Percentiles rank a stretch among this genome's conserved stretches.
phyloP scores from a whole-genome alignment of 768 basidiomycete species.

The Favolaschia claudopus region DNA sequence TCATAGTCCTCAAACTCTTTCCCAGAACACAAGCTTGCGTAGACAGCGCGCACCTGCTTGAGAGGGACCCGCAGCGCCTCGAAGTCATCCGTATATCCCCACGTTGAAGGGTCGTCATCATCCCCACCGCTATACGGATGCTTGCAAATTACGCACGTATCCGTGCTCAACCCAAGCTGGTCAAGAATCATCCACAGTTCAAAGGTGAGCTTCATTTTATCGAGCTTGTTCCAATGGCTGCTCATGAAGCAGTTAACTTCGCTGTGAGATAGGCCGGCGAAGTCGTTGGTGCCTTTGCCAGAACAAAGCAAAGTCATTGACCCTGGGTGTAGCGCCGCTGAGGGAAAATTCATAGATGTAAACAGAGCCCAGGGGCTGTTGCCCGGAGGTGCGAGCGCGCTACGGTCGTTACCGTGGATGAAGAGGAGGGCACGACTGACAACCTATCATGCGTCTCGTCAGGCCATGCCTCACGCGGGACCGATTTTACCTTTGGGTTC shows the following conservation, averaged over 20 bases:
- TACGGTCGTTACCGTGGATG: constrained; percentile 13
- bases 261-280: background rate
- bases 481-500: background rate
- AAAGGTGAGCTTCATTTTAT: background rate
- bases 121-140: background rate
- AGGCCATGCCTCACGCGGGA: background rate
- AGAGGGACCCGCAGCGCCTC: constrained; percentile 7
- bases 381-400: background rate
- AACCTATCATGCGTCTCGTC: background rate
- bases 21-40: background rate
- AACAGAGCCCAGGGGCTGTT: constrained; percentile 1
- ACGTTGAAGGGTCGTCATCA: constrained; percentile 8
- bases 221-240: background rate
- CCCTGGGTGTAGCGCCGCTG: background rate
- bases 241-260: constrained; percentile 9
- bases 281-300: constrained; percentile 7
- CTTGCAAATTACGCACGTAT: constrained; percentile 10
- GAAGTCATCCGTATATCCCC: constrained; percentile 11
- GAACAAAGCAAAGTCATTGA: constrained; percentile 10
- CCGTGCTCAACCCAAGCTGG: background rate
- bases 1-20: constrained; percentile 2
- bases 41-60: constrained; percentile 1
- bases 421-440: constrained; percentile 17
- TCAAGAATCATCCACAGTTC: constrained; percentile 13
- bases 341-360: constrained; percentile 1